These are phyloP conservation scores for Hippophae tibetana DNA, from an alignment of 306 rosid species.

Conservation along the genomic window DNA sequence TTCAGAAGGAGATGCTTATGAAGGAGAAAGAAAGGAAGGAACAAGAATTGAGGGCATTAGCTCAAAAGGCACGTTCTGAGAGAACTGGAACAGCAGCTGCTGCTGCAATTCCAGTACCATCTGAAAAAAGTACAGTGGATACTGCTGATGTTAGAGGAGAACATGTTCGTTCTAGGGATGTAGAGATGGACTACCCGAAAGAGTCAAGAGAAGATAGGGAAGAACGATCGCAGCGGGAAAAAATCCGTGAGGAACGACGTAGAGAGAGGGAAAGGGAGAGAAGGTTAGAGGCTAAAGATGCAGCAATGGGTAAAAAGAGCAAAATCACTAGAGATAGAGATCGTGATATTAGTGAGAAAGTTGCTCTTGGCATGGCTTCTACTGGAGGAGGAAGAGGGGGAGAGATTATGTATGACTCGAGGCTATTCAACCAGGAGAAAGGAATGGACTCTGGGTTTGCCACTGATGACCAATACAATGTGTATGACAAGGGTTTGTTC, in stretches of 20 bases:
- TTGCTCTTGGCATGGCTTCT: constrained; percentile 77
- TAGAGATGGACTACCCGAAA: neutral
- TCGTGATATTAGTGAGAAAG: constrained; percentile 69
- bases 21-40: constrained; percentile 43
- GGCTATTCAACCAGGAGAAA: constrained; percentile 69
- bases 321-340: constrained; percentile 67
- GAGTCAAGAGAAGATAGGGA: neutral
- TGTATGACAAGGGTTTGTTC: constrained; percentile 63
- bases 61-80: constrained; percentile 26
- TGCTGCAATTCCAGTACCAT: constrained; percentile 21
- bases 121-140: constrained; percentile 38
- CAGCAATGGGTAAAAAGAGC: constrained; percentile 70
- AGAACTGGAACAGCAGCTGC: constrained; percentile 55
- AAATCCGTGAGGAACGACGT: neutral
- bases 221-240: neutral
- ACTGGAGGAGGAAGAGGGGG: constrained; percentile 42
- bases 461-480: constrained; percentile 64
- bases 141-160: neutral
- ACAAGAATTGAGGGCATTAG: constrained; percentile 16
- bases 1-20: constrained; percentile 56
- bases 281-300: constrained; percentile 69
- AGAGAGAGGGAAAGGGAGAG: constrained; percentile 63
- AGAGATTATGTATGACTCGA: constrained; percentile 67
- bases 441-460: constrained; percentile 65
- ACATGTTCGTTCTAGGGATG: neutral